These are phyloP conservation scores for Sapria himalayana DNA, from an alignment of 345 rosid genomes.

Conservation along the genomic window DNA sequence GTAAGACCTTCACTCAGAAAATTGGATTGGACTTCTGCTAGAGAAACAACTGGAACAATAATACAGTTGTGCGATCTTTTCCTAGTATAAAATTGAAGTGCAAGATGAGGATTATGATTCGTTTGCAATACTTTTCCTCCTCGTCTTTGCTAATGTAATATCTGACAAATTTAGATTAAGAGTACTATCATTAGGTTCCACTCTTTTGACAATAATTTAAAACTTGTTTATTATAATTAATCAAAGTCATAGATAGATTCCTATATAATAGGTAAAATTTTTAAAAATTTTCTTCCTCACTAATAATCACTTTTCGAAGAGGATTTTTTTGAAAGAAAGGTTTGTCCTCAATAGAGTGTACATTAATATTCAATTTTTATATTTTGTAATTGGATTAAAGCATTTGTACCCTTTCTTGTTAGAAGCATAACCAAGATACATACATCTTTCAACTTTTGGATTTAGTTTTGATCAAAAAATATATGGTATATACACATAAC, in stretches of 20 bases:
- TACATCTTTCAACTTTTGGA: not conserved
- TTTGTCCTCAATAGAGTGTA: not conserved
- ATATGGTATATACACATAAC: not conserved
- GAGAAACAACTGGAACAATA: not conserved
- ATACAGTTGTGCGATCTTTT: not conserved
- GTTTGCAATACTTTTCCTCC: not conserved
- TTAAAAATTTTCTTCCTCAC: not conserved
- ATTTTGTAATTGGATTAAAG: not conserved
- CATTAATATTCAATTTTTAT: not conserved
- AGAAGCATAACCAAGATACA: not conserved
- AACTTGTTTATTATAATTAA: not conserved
- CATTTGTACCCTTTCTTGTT: not conserved
- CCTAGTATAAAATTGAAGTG: not conserved
- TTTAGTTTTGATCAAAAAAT: not conserved
- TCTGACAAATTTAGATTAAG: not conserved
- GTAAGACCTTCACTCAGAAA: not conserved
- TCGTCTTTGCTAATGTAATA: not conserved
- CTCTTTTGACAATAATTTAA: not conserved
- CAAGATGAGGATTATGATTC: not conserved
- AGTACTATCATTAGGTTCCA: not conserved
- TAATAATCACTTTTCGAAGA: not conserved
- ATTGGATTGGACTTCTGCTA: not conserved
- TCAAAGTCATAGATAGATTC: not conserved
- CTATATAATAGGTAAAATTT: not conserved
- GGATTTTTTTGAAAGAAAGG: not conserved